phyloP scores from a whole-genome alignment of 2,329 filamentous ascomycete species.

The Ophiocordyceps camponoti-leonardi region DNA sequence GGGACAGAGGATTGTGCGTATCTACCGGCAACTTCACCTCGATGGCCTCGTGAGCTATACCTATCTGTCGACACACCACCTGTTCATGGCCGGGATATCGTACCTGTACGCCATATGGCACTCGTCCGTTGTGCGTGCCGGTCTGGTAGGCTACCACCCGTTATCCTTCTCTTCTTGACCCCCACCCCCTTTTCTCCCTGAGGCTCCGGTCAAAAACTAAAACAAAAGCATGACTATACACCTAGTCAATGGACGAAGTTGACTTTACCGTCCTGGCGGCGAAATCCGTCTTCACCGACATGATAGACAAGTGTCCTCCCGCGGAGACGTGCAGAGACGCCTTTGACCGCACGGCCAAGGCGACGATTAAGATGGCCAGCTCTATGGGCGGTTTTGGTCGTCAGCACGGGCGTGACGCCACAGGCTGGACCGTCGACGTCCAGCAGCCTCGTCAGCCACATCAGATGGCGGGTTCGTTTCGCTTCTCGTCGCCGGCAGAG shows the following conservation, averaged over 20 bases:
- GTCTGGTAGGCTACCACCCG: slow-evolving; percentile 38
- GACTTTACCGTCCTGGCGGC: slow-evolving; percentile 90
- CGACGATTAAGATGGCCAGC: slow-evolving; percentile 88
- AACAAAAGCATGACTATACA: neutral
- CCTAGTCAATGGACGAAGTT: slow-evolving; percentile 76
- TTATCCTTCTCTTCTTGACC: no score
- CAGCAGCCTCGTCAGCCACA: no score
- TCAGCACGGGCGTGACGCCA: slow-evolving; percentile 3
- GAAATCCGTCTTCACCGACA: slow-evolving; percentile 77
- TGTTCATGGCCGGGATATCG: slow-evolving; percentile 94
- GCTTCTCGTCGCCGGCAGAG: no score
- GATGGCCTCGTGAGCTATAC: slow-evolving; percentile 89
- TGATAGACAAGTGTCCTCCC: slow-evolving; percentile 88
- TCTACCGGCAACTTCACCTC: slow-evolving; percentile 80
- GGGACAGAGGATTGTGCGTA: slow-evolving; percentile 76
- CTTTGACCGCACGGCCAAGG: slow-evolving; percentile 87
- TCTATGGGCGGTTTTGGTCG: slow-evolving; percentile 65
- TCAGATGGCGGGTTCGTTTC: no score
- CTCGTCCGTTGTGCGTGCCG: slow-evolving; percentile 70
- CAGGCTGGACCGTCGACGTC: no score
- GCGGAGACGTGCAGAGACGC: slow-evolving; percentile 90
- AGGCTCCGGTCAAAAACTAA: no score
- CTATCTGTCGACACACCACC: slow-evolving; percentile 83
- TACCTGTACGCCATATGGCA: slow-evolving; percentile 98
- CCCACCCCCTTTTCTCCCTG: no score